Base-by-base conservation (phyloP, 2,329 filamentous ascomycete genomes). In the Dendrostoma leiphaemia region DNA sequence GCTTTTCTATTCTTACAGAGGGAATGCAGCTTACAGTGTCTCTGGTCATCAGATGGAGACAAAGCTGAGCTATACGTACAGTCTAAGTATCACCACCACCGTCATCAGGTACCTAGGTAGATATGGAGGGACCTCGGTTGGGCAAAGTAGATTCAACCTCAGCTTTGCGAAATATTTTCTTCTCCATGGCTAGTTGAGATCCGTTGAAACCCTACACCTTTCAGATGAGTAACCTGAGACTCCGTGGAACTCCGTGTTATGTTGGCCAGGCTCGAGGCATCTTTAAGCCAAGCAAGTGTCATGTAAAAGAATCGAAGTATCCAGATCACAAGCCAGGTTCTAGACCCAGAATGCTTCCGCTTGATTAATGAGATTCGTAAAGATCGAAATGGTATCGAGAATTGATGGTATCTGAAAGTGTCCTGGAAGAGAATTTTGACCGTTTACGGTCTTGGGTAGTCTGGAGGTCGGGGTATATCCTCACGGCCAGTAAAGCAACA, bases 401-500 rank as follows among this genome's bases (percentile, higher is more conserved):
- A 45, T 8, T 28, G 21, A 15, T 24, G 38, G 23, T 48, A 21
- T 29, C 37, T 13, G 23, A 40, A 37, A 51, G 5, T n/a, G 17
- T 38, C 21, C 28, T 26, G 19, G n/a, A 26, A 44, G 23, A 23
- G 37, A 47, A 28, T 19, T 34, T 29, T 21, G 48, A 48, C 43
- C 23, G 26, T 51, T 41, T 41, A 37, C 23, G 29, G 40, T 44
- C 38, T 34, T 28, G 45, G 44, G 41, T 44, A 8, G 21, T 52
- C 28, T 41, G 31, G 48, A 53, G 23, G 40, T 34, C 37, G 29
- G 49, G 52, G 56, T 58, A 55, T 58, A 52, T 52, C 52, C 54
- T n/a, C n/a, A n/a, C n/a, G n/a, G 41, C 47, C 50, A 46, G 31
- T 24, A 52, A n/a, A n/a, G n/a, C n/a, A n/a, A n/a, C n/a, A n/a